A percentile compares a stretch with the other conserved stretches of the same genome.
Conservation (phyloP, 2,329 filamentous ascomycete genomes). For the Acephala macrosclerotiorum region DNA sequence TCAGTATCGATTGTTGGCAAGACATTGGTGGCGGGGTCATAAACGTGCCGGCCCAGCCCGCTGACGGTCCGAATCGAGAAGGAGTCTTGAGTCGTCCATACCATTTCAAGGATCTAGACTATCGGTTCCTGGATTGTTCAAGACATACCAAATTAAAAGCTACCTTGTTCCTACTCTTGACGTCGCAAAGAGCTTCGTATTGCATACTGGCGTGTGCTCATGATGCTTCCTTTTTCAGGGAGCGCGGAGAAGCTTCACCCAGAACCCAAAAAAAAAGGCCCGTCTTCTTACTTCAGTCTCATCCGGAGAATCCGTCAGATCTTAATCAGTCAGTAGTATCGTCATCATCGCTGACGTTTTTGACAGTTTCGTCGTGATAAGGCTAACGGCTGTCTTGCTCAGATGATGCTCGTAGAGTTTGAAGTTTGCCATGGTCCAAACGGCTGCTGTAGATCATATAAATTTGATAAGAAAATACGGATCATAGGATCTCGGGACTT, state of each 20-base stretch:
- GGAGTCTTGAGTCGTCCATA: not conserved
- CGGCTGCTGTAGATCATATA: slow-evolving; percentile 16
- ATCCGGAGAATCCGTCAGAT: not conserved
- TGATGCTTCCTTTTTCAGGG: slow-evolving; percentile 16
- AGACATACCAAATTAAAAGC: slow-evolving; percentile 1
- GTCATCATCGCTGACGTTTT: slow-evolving; percentile 7
- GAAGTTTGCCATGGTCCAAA: slow-evolving; percentile 12
- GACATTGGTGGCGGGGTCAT: slow-evolving; percentile 4
- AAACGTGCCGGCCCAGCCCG: slow-evolving; percentile 3
- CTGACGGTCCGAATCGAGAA: slow-evolving; percentile 1
- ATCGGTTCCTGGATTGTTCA: not conserved
- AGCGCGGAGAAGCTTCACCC: slow-evolving; percentile 16
- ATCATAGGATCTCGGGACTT: slow-evolving; percentile 8
- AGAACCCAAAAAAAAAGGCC: not conserved
- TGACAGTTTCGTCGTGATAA: slow-evolving; percentile 12
- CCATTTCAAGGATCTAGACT: not conserved
- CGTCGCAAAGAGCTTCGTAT: slow-evolving; percentile 1
- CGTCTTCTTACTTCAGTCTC: not conserved
- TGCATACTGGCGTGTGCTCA: not conserved
- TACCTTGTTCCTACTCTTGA: not conserved
- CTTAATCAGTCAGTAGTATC: not conserved
- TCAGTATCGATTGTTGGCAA: slow-evolving; percentile 3
- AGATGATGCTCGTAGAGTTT: slow-evolving; percentile 24
- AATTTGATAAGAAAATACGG: not conserved
- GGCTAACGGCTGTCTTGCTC: not conserved